Base-by-base conservation (phyloP, 768 basidiomycete species). In the Rhodotorula taiwanensis region DNA sequence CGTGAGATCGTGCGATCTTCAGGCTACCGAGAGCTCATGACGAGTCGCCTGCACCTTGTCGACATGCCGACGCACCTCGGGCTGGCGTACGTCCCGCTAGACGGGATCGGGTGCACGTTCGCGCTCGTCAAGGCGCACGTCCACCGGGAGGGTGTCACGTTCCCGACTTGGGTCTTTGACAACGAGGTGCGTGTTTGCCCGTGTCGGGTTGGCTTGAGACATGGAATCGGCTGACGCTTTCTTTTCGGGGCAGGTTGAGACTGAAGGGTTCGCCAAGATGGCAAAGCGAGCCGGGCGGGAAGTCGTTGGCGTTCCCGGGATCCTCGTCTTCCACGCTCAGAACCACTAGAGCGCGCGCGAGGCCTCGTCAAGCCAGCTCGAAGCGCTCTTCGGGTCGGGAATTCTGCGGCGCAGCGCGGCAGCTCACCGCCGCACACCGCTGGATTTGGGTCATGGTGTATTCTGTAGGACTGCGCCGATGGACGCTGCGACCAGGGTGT, bases 51-150 rank as follows among this genome's bases (percentile, higher is more conserved):
- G 1, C 62, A 64, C n/a, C 55, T 64, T 45, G 62, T 64, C 47
- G 62, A 64, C 51, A 57, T 64, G 56, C 62, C 62, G 23, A 64
- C 62, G 1, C 62, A 64, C 31, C 56, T 58, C 36, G 62, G 62
- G 0, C 51, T 64, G 16, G 56, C 55, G 23, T 42, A 64, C 51
- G 57, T 64, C 44, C 62, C 62, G 18, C 62, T 64, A 20, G 62
- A 64, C 28, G 62, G 62, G 20, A 58, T 64, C 44, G 62, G 62
- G 2, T 57, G 56, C 42, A 58, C 62, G 18, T 64, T 64, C 28
- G 52, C 62, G 16, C 56, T 64, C 52, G 62, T 64, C 50, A 64
- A 64, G 31, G 62, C 62, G 15, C 55, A 64, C 13, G 62, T 64
- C 14, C 62, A 64, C 23, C 49, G 62, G 23, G 62, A 64, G 27